Conservation (phyloP, 225 moss, liverwort and hornwort genomes). For the Asterella californica region DNA sequence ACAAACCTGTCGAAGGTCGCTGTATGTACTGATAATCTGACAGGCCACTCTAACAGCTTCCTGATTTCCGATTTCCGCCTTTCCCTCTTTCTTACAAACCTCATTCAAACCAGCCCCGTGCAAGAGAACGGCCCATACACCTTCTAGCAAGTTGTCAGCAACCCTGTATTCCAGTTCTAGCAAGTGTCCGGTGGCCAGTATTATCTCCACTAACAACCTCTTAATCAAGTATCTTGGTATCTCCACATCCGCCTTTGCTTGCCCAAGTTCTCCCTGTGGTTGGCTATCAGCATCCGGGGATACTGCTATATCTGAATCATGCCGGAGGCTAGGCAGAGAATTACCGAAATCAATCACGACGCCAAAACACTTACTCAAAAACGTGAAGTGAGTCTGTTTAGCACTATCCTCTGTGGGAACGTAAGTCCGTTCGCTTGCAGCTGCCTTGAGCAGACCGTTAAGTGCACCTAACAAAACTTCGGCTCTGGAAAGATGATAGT, state of each 20-base stretch:
- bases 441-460: conserved; percentile 69
- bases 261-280: neutral
- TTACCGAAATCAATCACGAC: conserved; percentile 49
- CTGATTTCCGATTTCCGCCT: conserved; percentile 18
- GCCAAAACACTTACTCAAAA: conserved; percentile 52
- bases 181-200: conserved; percentile 49
- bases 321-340: conserved; percentile 41
- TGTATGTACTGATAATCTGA: conserved; percentile 64
- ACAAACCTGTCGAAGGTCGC: conserved; percentile 93
- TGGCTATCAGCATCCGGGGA: neutral
- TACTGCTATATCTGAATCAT: conserved; percentile 16
- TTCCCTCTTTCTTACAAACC: neutral
- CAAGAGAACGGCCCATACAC: conserved; percentile 69
- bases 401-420: conserved; percentile 70
- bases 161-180: conserved; percentile 85
- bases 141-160: conserved; percentile 55
- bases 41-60: conserved; percentile 52
- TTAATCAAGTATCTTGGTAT: conserved; percentile 24
- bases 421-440: conserved; percentile 60
- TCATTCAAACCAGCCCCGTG: conserved; percentile 47
- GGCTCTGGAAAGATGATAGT: conserved; percentile 26
- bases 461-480: conserved; percentile 47
- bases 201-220: conserved; percentile 51
- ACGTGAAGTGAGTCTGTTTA: conserved; percentile 57
- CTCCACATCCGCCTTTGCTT: conserved; percentile 31